phyloP scores from a whole-genome alignment of 345 rosid genomes.

The Boechera retrofracta region DNA sequence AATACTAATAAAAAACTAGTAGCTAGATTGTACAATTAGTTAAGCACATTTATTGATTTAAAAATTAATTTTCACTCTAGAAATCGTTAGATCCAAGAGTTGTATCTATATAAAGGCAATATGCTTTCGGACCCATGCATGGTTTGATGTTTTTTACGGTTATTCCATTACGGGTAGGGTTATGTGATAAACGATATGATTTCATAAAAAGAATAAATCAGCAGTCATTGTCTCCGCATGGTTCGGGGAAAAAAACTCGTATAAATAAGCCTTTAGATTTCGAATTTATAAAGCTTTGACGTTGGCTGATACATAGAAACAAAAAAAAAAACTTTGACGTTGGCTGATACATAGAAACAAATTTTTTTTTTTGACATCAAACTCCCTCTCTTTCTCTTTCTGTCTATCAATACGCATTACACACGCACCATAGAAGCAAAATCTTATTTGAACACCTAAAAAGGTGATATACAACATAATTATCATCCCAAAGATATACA shows the following conservation, averaged over 20 bases:
- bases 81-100: slow-evolving; percentile 16
- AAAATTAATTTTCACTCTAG: not conserved
- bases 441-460: slow-evolving; percentile 21
- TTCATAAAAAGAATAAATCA: slow-evolving; percentile 30
- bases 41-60: not conserved
- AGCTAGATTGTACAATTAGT: not conserved
- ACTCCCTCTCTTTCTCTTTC: not conserved
- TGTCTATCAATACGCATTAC: slow-evolving; percentile 17
- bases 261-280: slow-evolving; percentile 38
- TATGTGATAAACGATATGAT: slow-evolving; percentile 35
- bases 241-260: slow-evolving; percentile 36
- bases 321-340: not conserved
- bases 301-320: slow-evolving; percentile 43
- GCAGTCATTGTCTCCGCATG: slow-evolving; percentile 43
- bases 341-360: no score
- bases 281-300: slow-evolving; percentile 34
- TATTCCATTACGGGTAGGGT: slow-evolving; percentile 35
- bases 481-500: not conserved
- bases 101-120: slow-evolving; percentile 26
- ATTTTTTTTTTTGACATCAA: not conserved
- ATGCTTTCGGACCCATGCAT: slow-evolving; percentile 33
- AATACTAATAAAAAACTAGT: not conserved
- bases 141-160: slow-evolving; percentile 28
- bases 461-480: not conserved
- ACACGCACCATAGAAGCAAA: slow-evolving; percentile 35